Evolutionary conservation across 306 rosid species (phyloP).

Genomic region (Datisca glomerata): DNA sequence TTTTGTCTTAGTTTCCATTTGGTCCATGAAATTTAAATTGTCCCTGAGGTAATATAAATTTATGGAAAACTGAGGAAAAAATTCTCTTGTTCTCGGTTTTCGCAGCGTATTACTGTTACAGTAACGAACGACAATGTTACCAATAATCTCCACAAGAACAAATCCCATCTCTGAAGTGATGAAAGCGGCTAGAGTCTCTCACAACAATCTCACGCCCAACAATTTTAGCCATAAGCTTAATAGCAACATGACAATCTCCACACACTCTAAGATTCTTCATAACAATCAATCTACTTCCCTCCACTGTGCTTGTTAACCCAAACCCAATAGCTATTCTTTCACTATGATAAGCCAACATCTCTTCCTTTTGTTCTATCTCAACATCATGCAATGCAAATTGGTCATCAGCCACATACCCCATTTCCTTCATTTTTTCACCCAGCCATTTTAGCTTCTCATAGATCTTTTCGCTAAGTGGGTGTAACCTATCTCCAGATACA

Average conservation of each 20-base stretch:
- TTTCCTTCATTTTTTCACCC: constrained; percentile 48
- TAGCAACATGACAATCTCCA: constrained; percentile 21
- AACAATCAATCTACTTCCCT: constrained; percentile 39
- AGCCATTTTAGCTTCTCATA: constrained; percentile 51
- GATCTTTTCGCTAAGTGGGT: constrained; percentile 34
- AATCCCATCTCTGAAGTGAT: constrained; percentile 17
- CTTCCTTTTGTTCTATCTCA: constrained; percentile 59
- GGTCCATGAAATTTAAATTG: too few relatives aligned
- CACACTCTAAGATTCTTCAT: constrained; percentile 38
- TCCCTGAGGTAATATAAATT: too few relatives aligned
- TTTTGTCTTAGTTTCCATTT: too few relatives aligned
- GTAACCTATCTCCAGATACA: constrained; percentile 52
- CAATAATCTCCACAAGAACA: constrained; percentile 29
- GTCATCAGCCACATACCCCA: constrained; percentile 62
- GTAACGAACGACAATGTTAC: too few relatives aligned
- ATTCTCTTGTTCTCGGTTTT: too few relatives aligned
- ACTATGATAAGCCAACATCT: constrained; percentile 53
- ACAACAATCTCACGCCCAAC: constrained; percentile 14
- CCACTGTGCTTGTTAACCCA: constrained; percentile 50
- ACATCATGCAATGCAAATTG: constrained; percentile 55
- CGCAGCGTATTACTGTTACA: too few relatives aligned
- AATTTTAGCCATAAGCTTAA: constrained; percentile 16
- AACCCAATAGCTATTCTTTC: constrained; percentile 72
- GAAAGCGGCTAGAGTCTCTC: constrained; percentile 28
- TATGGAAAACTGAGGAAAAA: too few relatives aligned